Evolutionary conservation across 2,329 filamentous ascomycete genomes (phyloP).

Genomic region (Ascochyta fabae): DNA sequence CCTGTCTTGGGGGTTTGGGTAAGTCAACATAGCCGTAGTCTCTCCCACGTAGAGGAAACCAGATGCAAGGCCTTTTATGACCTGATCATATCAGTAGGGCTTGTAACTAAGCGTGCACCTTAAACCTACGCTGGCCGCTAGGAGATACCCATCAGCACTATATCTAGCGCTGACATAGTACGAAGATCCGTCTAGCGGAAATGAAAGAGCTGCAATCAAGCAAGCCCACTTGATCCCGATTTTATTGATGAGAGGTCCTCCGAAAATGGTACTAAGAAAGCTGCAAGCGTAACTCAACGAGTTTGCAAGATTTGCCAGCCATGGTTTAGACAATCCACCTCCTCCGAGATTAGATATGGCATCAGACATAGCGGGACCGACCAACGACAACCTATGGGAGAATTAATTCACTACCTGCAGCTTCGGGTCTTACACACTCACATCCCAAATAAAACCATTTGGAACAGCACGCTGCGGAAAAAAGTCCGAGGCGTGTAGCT

Average conservation of each 20-base stretch:
- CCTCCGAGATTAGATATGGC: constrained; percentile 18
- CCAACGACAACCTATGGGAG: constrained; percentile 9
- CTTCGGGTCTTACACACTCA: too few relatives aligned
- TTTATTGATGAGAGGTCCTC: constrained; percentile 19
- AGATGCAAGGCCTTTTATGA: constrained; percentile 8
- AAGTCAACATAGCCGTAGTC: constrained; percentile 20
- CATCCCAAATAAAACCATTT: too few relatives aligned
- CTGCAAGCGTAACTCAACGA: constrained; percentile 16
- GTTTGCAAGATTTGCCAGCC: constrained; percentile 18
- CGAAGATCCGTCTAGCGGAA: constrained; percentile 16
- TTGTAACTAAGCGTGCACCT: too few relatives aligned
- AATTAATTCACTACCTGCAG: not conserved
- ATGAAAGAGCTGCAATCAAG: constrained; percentile 15
- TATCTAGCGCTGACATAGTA: constrained; percentile 18
- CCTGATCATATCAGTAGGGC: too few relatives aligned
- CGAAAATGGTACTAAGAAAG: constrained; percentile 17
- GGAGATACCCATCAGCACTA: constrained; percentile 8
- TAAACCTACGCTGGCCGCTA: constrained; percentile 9
- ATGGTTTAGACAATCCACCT: constrained; percentile 17
- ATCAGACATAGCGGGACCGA: constrained; percentile 19
- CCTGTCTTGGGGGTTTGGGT: constrained; percentile 16
- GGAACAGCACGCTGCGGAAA: too few relatives aligned
- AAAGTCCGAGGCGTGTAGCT: too few relatives aligned
- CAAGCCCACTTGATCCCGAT: constrained; percentile 20
- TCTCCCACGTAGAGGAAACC: constrained; percentile 18